Percentiles rank a stretch among this genome's conserved stretches.
Evolutionary conservation across 2,329 filamentous ascomycete species (phyloP).

Genomic region (Lecanoromycetidae sp.): DNA sequence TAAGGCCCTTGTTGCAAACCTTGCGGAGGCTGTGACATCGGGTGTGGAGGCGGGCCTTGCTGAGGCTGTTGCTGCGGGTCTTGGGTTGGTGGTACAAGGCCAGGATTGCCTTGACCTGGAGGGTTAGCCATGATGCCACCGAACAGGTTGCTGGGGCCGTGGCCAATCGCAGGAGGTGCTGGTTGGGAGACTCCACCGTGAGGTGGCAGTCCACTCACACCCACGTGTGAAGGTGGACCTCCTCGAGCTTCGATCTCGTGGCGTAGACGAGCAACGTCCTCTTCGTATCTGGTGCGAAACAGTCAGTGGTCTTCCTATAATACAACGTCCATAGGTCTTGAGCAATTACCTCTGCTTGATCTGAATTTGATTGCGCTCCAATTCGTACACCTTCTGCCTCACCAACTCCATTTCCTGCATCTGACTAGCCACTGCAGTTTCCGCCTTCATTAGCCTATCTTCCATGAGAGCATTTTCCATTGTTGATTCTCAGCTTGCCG

Average conservation of each 20-base stretch:
- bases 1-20: conserved; percentile 56
- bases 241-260: conserved; percentile 71
- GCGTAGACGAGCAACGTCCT: conserved; percentile 73
- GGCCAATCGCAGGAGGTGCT: conserved; percentile 71
- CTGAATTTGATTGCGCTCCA: conserved; percentile 78
- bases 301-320: background rate
- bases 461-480: background rate
- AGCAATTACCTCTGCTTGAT: conserved; percentile 77
- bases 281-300: conserved; percentile 61
- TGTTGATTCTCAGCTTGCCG: background rate
- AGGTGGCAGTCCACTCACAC: conserved; percentile 59
- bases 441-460: background rate
- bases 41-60: conserved; percentile 48
- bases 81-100: conserved; percentile 64
- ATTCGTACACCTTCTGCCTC: conserved; percentile 78
- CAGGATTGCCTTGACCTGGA: conserved; percentile 68
- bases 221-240: conserved; percentile 51
- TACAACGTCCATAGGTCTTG: background rate
- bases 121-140: conserved; percentile 90
- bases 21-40: conserved; percentile 65
- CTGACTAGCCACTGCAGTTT: conserved; percentile 62
- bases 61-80: conserved; percentile 50
- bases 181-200: conserved; percentile 74
- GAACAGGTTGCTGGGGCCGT: conserved; percentile 81
- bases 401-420: conserved; percentile 93